Evolutionary conservation across 331 rosid species (phyloP).

Genomic region (Phaseolus coccineus): DNA sequence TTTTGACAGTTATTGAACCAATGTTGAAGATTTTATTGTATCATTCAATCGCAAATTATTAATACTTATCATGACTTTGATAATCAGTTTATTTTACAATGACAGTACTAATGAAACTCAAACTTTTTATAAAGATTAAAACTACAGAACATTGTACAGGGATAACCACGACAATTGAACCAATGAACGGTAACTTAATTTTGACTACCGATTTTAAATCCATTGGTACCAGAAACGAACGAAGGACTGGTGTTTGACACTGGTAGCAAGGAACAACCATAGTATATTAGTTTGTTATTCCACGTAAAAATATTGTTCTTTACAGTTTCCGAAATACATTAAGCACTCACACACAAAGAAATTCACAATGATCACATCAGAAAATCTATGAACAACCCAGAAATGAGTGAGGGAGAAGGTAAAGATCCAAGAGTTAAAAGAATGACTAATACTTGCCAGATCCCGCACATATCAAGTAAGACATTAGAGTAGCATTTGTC

Average conservation of each 20-base stretch:
- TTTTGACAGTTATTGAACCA: too few species aligned
- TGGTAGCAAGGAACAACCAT: conserved; percentile 31
- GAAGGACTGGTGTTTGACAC: neutral
- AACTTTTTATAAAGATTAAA: neutral
- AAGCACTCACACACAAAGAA: conserved; percentile 25
- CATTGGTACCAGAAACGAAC: neutral
- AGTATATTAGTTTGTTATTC: conserved; percentile 22
- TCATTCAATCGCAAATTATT: too few species aligned
- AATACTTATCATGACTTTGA: too few species aligned
- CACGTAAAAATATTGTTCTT: conserved; percentile 19
- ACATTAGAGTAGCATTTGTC: conserved; percentile 44
- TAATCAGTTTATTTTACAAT: too few species aligned
- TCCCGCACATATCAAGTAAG: conserved; percentile 45
- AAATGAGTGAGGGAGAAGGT: neutral
- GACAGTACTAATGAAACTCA: too few species aligned
- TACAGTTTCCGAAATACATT: conserved; percentile 32
- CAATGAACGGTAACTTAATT: neutral
- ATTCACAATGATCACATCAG: conserved; percentile 33
- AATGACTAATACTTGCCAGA: conserved; percentile 38
- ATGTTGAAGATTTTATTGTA: too few species aligned
- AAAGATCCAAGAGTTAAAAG: conserved; percentile 40
- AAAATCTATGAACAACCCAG: conserved; percentile 41
- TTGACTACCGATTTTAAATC: neutral
- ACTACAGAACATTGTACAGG: neutral
- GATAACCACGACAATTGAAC: neutral